These are phyloP conservation scores for Crithidia sp. DNA, from an alignment of 208 protist species.

Conservation along the genomic window DNA sequence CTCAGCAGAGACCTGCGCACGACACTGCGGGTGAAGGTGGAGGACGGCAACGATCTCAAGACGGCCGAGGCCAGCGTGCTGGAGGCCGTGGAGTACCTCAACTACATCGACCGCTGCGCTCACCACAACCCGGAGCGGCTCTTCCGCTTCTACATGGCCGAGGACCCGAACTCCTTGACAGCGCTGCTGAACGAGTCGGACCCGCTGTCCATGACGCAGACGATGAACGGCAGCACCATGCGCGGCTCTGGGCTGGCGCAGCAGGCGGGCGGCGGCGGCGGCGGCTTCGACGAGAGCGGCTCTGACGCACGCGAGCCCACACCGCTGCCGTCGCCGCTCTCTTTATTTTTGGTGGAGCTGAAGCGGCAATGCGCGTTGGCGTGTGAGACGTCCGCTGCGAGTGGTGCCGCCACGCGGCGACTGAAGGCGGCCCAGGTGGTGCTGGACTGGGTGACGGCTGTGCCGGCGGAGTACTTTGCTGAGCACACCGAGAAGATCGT, in stretches of 20 bases:
- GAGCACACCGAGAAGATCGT: conserved; percentile 29
- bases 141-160: conserved; percentile 88
- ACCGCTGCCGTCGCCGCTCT: conserved; percentile 32
- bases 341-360: conserved; percentile 34
- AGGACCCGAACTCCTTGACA: conserved; percentile 66
- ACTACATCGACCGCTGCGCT: conserved; percentile 68
- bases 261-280: not conserved
- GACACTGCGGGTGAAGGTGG: conserved; percentile 85
- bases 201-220: conserved; percentile 16
- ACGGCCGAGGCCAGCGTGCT: conserved; percentile 64
- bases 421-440: conserved; percentile 60
- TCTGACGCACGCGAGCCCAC: conserved; percentile 17
- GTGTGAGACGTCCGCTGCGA: conserved; percentile 17
- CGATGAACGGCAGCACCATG: conserved; percentile 17
- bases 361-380: conserved; percentile 25
- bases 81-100: conserved; percentile 79
- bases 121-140: conserved; percentile 49
- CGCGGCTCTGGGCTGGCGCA: conserved; percentile 8
- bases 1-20: conserved; percentile 69
- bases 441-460: conserved; percentile 52
- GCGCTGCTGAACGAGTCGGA: conserved; percentile 50
- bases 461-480: conserved; percentile 41
- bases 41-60: conserved; percentile 88
- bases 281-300: conserved; percentile 7
- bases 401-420: conserved; percentile 34